These are phyloP conservation scores for Colletotrichum shisoi DNA, from an alignment of 2,329 filamentous ascomycete species.

Conservation along the genomic window DNA sequence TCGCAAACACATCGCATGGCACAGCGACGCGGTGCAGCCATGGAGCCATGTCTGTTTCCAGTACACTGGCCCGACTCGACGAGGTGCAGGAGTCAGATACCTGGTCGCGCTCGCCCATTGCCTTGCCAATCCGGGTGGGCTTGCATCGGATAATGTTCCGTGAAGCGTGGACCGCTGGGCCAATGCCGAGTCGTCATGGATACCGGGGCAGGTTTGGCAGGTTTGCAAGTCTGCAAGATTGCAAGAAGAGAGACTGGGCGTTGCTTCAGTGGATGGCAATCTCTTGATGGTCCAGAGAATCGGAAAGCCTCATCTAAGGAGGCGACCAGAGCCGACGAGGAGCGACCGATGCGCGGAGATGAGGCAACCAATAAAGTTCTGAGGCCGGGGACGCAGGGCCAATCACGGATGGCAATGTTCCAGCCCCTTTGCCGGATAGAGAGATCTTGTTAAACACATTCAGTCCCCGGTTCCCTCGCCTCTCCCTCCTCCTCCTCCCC, in stretches of 20 bases:
- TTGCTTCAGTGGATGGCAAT: slow-evolving; percentile 32
- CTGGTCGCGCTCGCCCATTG: slow-evolving; percentile 14
- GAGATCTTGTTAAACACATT: slow-evolving; percentile 29
- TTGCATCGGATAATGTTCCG: slow-evolving; percentile 30
- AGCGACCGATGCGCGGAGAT: slow-evolving; percentile 27
- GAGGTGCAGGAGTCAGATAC: slow-evolving; percentile 37
- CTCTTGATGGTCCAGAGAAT: slow-evolving; percentile 12
- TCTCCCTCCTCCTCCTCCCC: slow-evolving; percentile 7
- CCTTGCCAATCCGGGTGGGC: slow-evolving; percentile 2
- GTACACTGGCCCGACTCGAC: slow-evolving; percentile 24
- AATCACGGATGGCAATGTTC: slow-evolving; percentile 26
- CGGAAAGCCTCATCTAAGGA: slow-evolving; percentile 38
- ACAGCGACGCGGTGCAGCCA: slow-evolving; percentile 17
- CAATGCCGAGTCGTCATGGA: slow-evolving; percentile 13
- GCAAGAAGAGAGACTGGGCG: slow-evolving; percentile 1
- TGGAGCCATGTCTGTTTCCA: slow-evolving; percentile 16
- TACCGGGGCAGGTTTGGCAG: background rate
- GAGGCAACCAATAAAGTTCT: slow-evolving; percentile 35
- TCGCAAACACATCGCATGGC: slow-evolving; percentile 26
- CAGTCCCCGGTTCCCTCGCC: slow-evolving; percentile 19
- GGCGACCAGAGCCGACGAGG: slow-evolving; percentile 34
- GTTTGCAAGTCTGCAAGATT: background rate
- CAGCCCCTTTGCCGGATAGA: slow-evolving; percentile 34
- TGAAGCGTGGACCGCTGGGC: slow-evolving; percentile 5
- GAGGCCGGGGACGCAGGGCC: slow-evolving; percentile 7